phyloP scores from a whole-genome alignment of 169 alveolate species.

The Cryptosporidium meleagridis region DNA sequence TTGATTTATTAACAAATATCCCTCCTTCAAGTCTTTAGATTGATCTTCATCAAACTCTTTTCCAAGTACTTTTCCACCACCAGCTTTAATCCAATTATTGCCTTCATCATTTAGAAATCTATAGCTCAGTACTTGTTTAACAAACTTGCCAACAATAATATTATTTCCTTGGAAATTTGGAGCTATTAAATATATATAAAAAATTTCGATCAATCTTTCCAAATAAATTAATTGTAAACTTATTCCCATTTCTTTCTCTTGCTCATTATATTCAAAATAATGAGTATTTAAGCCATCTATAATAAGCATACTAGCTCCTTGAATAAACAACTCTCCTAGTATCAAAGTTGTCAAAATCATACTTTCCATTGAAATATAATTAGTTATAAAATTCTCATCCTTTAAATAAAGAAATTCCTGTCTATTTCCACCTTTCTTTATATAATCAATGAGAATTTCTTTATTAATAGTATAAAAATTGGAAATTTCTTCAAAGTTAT shows the following conservation, averaged over 20 bases:
- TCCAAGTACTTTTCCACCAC: not conserved
- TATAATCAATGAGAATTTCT: not conserved
- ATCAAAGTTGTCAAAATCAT: not conserved
- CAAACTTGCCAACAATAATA: not conserved
- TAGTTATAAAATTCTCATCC: not conserved
- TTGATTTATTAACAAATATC: not conserved
- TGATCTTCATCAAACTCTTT: not conserved
- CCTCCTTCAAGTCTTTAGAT: not conserved
- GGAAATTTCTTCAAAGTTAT: slow-evolving; percentile 7
- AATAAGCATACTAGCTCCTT: slow-evolving; percentile 52
- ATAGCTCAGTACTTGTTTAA: not conserved
- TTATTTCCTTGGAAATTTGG: not conserved
- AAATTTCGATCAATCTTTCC: not conserved
- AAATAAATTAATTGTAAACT: not conserved
- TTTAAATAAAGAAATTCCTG: not conserved
- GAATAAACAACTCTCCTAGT: slow-evolving; percentile 17
- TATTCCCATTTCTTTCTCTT: not conserved
- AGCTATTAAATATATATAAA: not conserved
- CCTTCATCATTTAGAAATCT: not conserved
- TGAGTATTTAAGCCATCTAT: slow-evolving; percentile 4
- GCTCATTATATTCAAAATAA: not conserved
- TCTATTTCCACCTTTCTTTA: not conserved
- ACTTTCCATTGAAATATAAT: not conserved
- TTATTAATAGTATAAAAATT: not conserved
- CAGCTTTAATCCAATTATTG: not conserved